These are phyloP conservation scores for Pseudodiploospora longispora DNA, from an alignment of 2,329 filamentous ascomycete genomes.

Conservation along the genomic window DNA sequence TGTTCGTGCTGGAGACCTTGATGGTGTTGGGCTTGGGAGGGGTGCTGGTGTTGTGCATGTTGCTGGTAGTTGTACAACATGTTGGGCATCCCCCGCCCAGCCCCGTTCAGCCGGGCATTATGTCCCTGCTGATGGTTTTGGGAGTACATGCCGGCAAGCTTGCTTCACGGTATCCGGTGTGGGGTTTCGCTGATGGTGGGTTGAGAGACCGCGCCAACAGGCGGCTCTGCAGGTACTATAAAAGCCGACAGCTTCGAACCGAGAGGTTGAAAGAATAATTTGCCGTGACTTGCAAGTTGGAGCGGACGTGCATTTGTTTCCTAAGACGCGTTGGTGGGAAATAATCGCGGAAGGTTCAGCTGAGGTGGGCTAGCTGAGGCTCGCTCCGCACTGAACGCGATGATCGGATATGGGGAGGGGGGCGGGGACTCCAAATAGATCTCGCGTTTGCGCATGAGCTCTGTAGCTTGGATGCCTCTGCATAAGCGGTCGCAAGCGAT, in stretches of 20 bases:
- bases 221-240: slow-evolving; percentile 18
- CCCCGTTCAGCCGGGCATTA: slow-evolving; percentile 63
- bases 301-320: slow-evolving; percentile 17
- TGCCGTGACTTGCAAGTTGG: slow-evolving; percentile 10
- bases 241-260: slow-evolving; percentile 13
- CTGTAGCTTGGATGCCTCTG: slow-evolving; percentile 14
- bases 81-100: slow-evolving; percentile 48
- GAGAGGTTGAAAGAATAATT: slow-evolving; percentile 1
- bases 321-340: slow-evolving; percentile 5
- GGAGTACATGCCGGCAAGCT: slow-evolving; percentile 57
- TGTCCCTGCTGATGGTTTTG: slow-evolving; percentile 66
- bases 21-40: slow-evolving; percentile 57
- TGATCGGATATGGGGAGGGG: slow-evolving; percentile 23
- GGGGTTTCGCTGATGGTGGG: slow-evolving; percentile 10
- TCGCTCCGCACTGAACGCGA: slow-evolving; percentile 20
- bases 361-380: slow-evolving; percentile 11
- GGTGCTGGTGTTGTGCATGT: slow-evolving; percentile 52
- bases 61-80: slow-evolving; percentile 65
- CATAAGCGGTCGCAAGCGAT: slow-evolving; percentile 13
- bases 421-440: slow-evolving; percentile 11
- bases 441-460: slow-evolving; percentile 34
- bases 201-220: slow-evolving; percentile 18
- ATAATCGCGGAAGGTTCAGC: slow-evolving; percentile 4
- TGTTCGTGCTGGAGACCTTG: slow-evolving; percentile 53
- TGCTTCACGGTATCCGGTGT: slow-evolving; percentile 10